A percentile compares a stretch with the other conserved stretches of the same genome.
Evolutionary conservation across 1,284 basidiomycete genomes (phyloP).

Genomic region (Ustilago hordei): DNA sequence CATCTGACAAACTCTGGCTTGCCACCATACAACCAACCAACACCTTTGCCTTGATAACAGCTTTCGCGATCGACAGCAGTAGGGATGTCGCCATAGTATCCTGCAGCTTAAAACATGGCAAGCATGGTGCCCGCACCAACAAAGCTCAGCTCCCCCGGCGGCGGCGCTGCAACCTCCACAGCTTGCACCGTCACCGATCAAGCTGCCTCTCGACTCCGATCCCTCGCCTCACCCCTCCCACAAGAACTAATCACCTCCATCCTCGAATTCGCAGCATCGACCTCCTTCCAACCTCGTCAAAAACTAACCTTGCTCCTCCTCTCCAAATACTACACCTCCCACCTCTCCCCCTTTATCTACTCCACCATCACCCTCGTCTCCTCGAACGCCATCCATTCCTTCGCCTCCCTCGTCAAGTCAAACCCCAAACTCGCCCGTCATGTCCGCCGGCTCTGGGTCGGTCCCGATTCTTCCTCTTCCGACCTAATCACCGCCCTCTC

Average conservation of each 20-base stretch:
- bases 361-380: conserved; percentile 37
- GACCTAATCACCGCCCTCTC: conserved; percentile 63
- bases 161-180: background rate
- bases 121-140: conserved; percentile 43
- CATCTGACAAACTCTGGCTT: background rate
- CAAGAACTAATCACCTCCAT: conserved; percentile 47
- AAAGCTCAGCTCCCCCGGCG: conserved; percentile 16
- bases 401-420: conserved; percentile 39
- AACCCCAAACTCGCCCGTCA: conserved; percentile 46
- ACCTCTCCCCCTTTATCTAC: conserved; percentile 49
- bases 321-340: conserved; percentile 36
- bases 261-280: conserved; percentile 37
- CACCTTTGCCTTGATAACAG: no score
- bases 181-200: conserved; percentile 12
- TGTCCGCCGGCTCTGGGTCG: conserved; percentile 62
- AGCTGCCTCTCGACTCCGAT: conserved; percentile 20
- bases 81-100: conserved; percentile 9
- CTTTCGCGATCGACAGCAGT: no score
- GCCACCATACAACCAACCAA: background rate
- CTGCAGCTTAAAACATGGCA: background rate
- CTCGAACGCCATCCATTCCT: conserved; percentile 40
- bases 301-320: conserved; percentile 45
- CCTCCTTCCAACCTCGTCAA: conserved; percentile 12
- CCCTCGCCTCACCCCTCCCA: conserved; percentile 40
- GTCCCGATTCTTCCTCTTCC: conserved; percentile 52